Evolutionary conservation across 73 alveolate genomes (phyloP).

Genomic region (Paramecium caudatum): DNA sequence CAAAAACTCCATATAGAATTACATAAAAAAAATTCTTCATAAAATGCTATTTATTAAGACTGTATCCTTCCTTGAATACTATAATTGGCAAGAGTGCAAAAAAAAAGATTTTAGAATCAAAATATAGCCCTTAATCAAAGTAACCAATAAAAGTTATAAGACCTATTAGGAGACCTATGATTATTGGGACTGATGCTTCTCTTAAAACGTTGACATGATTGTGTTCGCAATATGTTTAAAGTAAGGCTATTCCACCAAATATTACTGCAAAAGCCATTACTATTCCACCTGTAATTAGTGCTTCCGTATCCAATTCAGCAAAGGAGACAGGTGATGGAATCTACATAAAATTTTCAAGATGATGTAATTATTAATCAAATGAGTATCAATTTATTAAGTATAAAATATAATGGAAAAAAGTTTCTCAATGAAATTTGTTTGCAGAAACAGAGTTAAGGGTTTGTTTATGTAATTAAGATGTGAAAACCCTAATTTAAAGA

Average conservation of each 20-base stretch:
- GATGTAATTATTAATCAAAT: neutral
- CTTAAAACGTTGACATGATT: neutral
- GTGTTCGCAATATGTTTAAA: conserved; percentile 38
- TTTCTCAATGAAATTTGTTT: neutral
- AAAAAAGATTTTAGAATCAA: conserved; percentile 88
- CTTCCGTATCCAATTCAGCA: neutral
- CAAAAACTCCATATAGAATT: conserved; percentile 93
- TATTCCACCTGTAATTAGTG: conserved; percentile 8
- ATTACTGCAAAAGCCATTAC: conserved; percentile 1
- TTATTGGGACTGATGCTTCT: conserved; percentile 32
- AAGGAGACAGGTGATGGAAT: neutral
- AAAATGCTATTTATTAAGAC: conserved; percentile 83
- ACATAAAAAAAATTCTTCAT: conserved; percentile 94
- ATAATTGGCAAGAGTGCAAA: conserved; percentile 96
- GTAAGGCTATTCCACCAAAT: neutral
- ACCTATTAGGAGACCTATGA: neutral
- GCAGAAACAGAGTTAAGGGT: neutral
- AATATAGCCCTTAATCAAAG: neutral
- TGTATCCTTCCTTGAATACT: conserved; percentile 97
- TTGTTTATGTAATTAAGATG: neutral
- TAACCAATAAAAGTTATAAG: neutral
- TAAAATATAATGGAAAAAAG: neutral
- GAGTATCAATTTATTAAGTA: neutral
- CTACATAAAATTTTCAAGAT: neutral
- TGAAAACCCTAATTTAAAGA: neutral